Evolutionary conservation across 176 grass and related monocot species (phyloP), one percentile per base, ranked within the genome.

Genomic region (Juncus inflexus): DNA sequence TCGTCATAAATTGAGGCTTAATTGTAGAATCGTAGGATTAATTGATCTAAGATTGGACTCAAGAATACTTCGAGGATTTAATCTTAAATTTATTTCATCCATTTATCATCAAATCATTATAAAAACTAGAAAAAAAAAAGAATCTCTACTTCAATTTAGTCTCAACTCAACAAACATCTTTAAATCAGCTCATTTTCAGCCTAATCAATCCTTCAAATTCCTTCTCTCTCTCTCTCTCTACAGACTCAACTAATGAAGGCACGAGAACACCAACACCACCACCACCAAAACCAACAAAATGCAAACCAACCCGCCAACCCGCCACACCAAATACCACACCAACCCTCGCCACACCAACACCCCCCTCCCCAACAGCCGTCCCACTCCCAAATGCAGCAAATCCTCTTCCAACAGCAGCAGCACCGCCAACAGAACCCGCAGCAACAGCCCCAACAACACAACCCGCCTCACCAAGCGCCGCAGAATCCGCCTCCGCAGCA

Each of bases 191-290:
- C 19, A 28, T 28, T 28, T 28, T 28, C 1, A 28, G 19, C 19
- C 19, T 28, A 28, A 28, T 28, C 19, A 28, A 28, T 28, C 19
- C 19, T 28, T 28, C 43, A 47, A 47, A 1, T 47, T 47, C 9
- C 43, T 9, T 6, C 43, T 16, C 36, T 43, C 13, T 45, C 11
- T 28, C 28, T 59, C 4, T 59, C 16, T 71, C 14, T 58, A 5
- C 80, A 97, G 92, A 97, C 92, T 61, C 92, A 97, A 64, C 85
- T 89, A 40, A 82, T 89, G 61, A 97, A 91, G 83, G 85, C 87
- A 15, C 82, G 88, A 70, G 92, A 97, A 52, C 83, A 86, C 10
- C 92, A 91, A 47, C 90, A 90, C 35, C 90, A 86, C 50, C 68
- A 61, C 39, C 67, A 61, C 11, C 55, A 73, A 0, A 78, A 87